Conservation (phyloP, 768 basidiomycete genomes). For the Tricholoma sp. region DNA sequence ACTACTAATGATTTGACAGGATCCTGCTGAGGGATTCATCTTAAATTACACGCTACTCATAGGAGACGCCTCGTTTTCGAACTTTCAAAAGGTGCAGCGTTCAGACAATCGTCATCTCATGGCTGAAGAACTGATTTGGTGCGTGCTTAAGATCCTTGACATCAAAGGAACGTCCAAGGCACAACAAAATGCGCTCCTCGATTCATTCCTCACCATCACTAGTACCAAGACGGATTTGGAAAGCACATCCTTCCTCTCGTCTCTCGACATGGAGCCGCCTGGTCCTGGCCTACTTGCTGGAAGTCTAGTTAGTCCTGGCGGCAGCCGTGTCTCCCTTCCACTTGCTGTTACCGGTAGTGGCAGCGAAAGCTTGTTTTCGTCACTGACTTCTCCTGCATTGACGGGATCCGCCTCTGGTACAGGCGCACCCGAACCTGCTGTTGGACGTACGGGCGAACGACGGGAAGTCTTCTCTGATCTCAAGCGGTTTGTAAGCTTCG, state of each 20-base stretch:
- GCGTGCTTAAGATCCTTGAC: conserved; percentile 83
- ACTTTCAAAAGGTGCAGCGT: conserved; percentile 89
- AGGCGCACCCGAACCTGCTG: conserved; percentile 35
- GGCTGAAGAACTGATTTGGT: not conserved
- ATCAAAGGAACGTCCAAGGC: conserved; percentile 86
- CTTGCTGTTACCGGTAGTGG: conserved; percentile 21
- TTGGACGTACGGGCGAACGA: conserved; percentile 45
- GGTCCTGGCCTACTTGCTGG: conserved; percentile 39
- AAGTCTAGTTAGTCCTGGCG: conserved; percentile 61
- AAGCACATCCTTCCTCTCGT: conserved; percentile 86
- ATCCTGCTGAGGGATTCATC: conserved; percentile 91
- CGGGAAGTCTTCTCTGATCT: conserved; percentile 88
- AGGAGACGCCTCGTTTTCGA: conserved; percentile 90
- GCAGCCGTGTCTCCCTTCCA: conserved; percentile 56
- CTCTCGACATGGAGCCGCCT: conserved; percentile 93
- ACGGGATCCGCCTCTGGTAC: conserved; percentile 62
- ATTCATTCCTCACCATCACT: conserved; percentile 88
- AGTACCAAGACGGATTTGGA: conserved; percentile 88
- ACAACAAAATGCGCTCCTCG: conserved; percentile 85
- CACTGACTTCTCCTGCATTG: conserved; percentile 55
- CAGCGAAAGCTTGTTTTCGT: conserved; percentile 56
- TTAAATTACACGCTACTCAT: conserved; percentile 93
- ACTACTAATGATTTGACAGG: conserved; percentile 36
- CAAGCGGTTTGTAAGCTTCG: conserved; percentile 84
- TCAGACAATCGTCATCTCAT: not conserved